Base-by-base conservation (phyloP, 495 filamentous ascomycete species). In the Oleoguttula mirabilis region DNA sequence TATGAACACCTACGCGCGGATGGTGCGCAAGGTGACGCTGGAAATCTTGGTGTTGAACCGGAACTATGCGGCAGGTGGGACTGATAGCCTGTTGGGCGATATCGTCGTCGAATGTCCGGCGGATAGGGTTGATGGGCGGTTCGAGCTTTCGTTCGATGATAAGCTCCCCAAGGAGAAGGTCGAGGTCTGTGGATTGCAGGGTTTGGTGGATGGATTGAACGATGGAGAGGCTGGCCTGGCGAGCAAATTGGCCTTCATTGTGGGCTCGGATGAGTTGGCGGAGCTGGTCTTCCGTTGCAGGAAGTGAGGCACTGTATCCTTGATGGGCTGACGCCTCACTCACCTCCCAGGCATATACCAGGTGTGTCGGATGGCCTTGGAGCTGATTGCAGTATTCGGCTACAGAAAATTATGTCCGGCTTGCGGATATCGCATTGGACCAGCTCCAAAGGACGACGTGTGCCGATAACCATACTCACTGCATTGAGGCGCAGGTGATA, bases 231-330 rank as follows among this genome's bases (percentile, higher is more conserved):
- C 15, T 17, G 42, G 32, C 15, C 32, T 22, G 35, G 34, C 24
- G 11, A 21, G 24, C 10, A 39, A 31, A 23, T 19, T 32, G 33
- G 21, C 17, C 8, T 46, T 21, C 4, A 3, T 46, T n/a, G 15
- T 39, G 17, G 25, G 21, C 12, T 31, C 10, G 7, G 43, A 46
- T 32, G 34, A 38, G 27, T 24, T 46, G 33, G 43, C 43, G 21
- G 43, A 46, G 17, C 12, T 46, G 43, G 35, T 46, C 6, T 46
- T 31, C 23, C 34, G 34, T 16, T 46, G 43, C 19, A 38, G 24
- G 43, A 46, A 46, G 25, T 41, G n/a, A n/a, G n/a, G n/a, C n/a
- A n/a, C n/a, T n/a, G n/a, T n/a, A n/a, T n/a, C n/a, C n/a, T n/a
- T n/a, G n/a, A n/a, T n/a, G n/a, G n/a, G n/a, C n/a, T n/a, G n/a